phyloP scores from a whole-genome alignment of 2,329 filamentous ascomycete genomes.

The Clonostachys rhizophaga region DNA sequence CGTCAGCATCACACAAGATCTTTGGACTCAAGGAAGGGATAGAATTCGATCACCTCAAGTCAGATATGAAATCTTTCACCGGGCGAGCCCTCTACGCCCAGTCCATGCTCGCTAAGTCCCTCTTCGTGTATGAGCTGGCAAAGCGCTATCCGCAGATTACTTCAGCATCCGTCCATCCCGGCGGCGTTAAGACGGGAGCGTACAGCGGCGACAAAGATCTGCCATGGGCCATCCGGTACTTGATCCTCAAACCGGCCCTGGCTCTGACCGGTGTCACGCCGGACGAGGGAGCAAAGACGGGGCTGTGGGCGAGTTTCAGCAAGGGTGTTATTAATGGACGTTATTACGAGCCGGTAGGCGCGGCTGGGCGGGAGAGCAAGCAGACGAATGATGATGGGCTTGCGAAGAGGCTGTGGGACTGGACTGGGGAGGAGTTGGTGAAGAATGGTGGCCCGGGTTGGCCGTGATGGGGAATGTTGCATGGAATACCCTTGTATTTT shows the following conservation, averaged over 20 bases:
- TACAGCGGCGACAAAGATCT: conserved; percentile 2
- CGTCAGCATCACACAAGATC: not conserved
- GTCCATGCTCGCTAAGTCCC: conserved; percentile 15
- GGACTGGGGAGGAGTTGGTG: conserved; percentile 12
- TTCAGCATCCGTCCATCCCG: conserved; percentile 8
- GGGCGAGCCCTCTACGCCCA: conserved; percentile 9
- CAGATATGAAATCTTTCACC: not conserved
- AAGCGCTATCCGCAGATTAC: conserved; percentile 9
- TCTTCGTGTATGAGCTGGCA: conserved; percentile 12
- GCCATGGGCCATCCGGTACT: not conserved
- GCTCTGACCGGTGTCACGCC: not conserved
- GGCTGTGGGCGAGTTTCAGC: conserved; percentile 27
- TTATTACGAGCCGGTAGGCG: conserved; percentile 26
- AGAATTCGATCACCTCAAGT: conserved; percentile 13
- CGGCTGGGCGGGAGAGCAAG: conserved; percentile 3
- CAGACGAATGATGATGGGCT: conserved; percentile 6
- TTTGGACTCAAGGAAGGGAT: conserved; percentile 2
- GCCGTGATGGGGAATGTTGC: too few species aligned
- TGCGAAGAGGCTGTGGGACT: conserved; percentile 11
- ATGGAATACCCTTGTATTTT: too few species aligned
- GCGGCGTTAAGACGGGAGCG: conserved; percentile 6
- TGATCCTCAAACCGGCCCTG: not conserved
- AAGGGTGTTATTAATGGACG: conserved; percentile 15
- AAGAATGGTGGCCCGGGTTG: too few species aligned
- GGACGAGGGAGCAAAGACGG: conserved; percentile 11